Base-by-base conservation (phyloP, 208 protist species). In the Acanthamoeba triangularis region DNA sequence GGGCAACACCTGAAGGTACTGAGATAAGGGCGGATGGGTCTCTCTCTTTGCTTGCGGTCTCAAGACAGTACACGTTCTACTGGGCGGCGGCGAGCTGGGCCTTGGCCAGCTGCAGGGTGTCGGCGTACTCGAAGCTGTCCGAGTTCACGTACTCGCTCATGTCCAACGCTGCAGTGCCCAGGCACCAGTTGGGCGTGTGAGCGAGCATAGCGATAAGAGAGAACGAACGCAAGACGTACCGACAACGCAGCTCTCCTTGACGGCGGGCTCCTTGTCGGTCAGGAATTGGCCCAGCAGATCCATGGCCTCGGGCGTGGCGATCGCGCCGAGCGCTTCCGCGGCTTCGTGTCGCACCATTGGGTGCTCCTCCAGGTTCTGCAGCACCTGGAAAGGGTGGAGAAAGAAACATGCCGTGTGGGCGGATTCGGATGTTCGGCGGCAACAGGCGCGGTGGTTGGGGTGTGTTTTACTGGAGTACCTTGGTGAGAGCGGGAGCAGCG, bases 281-380 rank as follows among this genome's bases (percentile, higher is more conserved):
- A 52, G 28, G n/a, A 82, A 94, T 33, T 94, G 33, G 44, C 65
- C 44, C n/a, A 94, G 61, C 41, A 82, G 28, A 18, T 69, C 61
- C 69, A 82, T 82, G 54, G 47, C 44, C 30, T 94, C 90, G 37
- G 90, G 56, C 33, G 98, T 97, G n/a, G 98, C 98, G 49, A 99
- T 99, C 1, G 99, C 98, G 13, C 99, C 99, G 0, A 99, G 97
- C 3, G 99, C 99, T 97, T 99, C 99, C 16, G 99, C 99, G 28
- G 99, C 98, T 97, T 99, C 99, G 95, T 99, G 99, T 35, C 99
- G 98, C 44, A 99, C 99, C 99, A 99, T 99, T 18, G 98, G 96
- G 35, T 99, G 98, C 97, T 99, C 99, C 41, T 94, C 76, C 74
- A 98, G 98, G 84, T 99, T 98, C 41, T 96, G 88, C 28, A 99